Evolutionary conservation across 805 yeast genomes (phyloP), one percentile per base, ranked within the genome.

Genomic region (Starmerella riodocensis): DNA sequence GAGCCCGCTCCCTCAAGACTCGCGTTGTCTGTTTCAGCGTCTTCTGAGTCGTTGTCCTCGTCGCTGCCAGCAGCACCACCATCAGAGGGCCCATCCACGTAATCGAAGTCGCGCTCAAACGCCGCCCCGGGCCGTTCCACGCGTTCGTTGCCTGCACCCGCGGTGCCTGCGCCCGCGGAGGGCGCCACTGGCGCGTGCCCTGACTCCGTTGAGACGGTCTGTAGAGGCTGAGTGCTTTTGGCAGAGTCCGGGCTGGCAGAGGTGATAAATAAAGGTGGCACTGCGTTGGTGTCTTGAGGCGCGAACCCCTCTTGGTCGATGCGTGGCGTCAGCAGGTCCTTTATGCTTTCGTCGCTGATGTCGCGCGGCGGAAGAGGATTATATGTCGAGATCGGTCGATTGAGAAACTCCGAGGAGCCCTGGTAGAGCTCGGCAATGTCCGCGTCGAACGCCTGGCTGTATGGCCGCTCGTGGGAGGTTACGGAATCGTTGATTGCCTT

Each of bases 371-470:
- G 19, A 4, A 37, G 34, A 11, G 41, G 44, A 24, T 50, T 50
- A 34, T 52, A 52, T 14, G 52, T 47, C n/a, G 57, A 48, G 13
- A 53, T 47, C 4, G 60, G 57, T 6, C 58, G 48, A 14, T 47
- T 39, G 29, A 58, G 39, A 35, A 51, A 56, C 29, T 50, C 50
- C 5, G 50, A 39, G 8, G 59, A 47, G 36, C 54, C 54, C 26
- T 49, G 49, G 43, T 58, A 58, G 33, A 58, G 42, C 25, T 49
- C 62, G 19, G 54, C 54, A n/a, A 58, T 42, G 21, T 53, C 59
- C 2, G 53, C 50, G 36, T 57, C 61, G 0, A 52, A 48, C 21
- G 34, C 43, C 16, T 44, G 41, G 36, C 48, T 44, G 20, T 13
- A 29, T 2, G 38, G 32, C 20, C 33, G n/a, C 6, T 29, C 32